Conservation (phyloP, 1,284 basidiomycete genomes). For the Cutaneotrichosporon dermatis region DNA sequence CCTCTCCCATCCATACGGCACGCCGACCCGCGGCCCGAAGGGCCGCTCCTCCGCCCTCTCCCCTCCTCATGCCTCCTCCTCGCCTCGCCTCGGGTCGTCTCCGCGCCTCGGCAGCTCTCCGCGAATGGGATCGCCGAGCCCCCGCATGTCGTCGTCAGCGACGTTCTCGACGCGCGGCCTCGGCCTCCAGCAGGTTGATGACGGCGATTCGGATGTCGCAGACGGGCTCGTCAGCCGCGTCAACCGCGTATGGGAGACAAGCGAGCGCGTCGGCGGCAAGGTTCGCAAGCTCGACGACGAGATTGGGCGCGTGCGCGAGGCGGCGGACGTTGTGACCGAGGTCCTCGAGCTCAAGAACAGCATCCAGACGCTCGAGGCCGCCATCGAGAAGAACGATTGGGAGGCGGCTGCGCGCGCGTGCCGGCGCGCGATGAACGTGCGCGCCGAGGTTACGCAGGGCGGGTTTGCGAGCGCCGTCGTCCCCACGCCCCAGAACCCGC, state of each 20-base stretch:
- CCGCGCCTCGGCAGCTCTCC: background rate
- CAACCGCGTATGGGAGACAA: constrained; percentile 58
- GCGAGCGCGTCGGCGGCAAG: constrained; percentile 81
- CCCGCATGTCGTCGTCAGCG: background rate
- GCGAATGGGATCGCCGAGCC: background rate
- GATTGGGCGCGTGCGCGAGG: constrained; percentile 78
- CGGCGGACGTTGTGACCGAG: constrained; percentile 75
- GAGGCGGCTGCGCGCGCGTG: constrained; percentile 88
- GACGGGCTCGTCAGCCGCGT: constrained; percentile 46
- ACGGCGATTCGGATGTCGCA: constrained; percentile 19
- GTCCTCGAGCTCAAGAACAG: constrained; percentile 90
- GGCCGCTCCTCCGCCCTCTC: background rate
- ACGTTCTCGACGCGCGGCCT: constrained; percentile 19
- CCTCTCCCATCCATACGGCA: background rate
- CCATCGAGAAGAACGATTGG: constrained; percentile 88
- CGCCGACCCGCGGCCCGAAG: background rate
- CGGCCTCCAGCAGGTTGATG: constrained; percentile 27
- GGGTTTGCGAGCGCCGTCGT: constrained; percentile 83
- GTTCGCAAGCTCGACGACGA: constrained; percentile 85
- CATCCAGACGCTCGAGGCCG: constrained; percentile 64
- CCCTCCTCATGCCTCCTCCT: background rate
- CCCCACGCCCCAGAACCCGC: constrained; percentile 83
- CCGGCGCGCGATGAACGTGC: constrained; percentile 79
- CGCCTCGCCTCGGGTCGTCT: background rate
- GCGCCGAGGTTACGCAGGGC: constrained; percentile 70